Base-by-base conservation (phyloP, 345 rosid genomes). In the Syzygium oleosum region DNA sequence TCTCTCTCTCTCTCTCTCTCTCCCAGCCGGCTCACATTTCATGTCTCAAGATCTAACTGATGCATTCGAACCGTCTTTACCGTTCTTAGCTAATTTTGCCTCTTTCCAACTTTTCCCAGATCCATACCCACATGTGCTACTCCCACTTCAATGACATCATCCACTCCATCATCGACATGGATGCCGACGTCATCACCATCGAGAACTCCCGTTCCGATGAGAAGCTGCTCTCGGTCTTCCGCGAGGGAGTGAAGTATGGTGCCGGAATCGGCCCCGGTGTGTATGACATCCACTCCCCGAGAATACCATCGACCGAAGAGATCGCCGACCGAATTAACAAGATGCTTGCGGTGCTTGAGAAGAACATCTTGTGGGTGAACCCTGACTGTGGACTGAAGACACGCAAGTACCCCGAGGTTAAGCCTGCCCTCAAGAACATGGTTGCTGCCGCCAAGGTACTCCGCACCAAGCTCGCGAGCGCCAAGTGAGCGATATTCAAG, bases 51-150 rank as follows among this genome's bases (percentile, higher is more conserved):
- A 38, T 73, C 23, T 73, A 31, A 21, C 38, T 10, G 54, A 49
- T 34, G 86, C 43, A 19, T 15, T 14, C 6, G 17, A 52, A 9
- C 41, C 15, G 11, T 17, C 27, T 38, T 34, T 84, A 12, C 14
- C n/a, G 6, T 79, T 84, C 46, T 22, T 55, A 7, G 23, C 15
- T 34, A 34, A 29, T 54, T n/a, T 61, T 65, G 29, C 31, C 63
- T 52, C n/a, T 46, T 73, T 31, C 77, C 2, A 1, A 84, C 79
- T 68, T 88, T 49, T 8, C 68, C 9, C 91, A 97, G 99, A 95
- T 96, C 91, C 99, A 97, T 93, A 97, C 99, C 59, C 99, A 96
- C 98, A 97, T 97, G 99, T 97, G 99, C 89, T 97, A 97, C 94
- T 97, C 99, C 90, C 90, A 97, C 94, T 97, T 97, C 96, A 97